These are phyloP conservation scores for Gardenia jasminoides DNA, from an alignment of 257 asterid genomes.

Conservation along the genomic window DNA sequence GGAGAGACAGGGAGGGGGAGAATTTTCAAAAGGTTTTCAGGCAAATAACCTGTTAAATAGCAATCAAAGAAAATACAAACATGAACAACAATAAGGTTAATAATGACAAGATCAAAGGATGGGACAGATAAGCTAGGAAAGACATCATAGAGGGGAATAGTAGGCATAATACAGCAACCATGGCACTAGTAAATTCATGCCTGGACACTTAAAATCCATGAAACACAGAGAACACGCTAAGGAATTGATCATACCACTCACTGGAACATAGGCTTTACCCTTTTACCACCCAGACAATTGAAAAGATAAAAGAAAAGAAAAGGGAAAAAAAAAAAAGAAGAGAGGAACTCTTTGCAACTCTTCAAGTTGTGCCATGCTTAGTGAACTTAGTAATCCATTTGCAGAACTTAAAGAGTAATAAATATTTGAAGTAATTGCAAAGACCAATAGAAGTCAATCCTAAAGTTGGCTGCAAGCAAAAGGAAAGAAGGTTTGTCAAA, in stretches of 20 bases:
- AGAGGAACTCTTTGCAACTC: not conserved
- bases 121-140: not conserved
- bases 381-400: not conserved
- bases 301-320: not conserved
- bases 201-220: not conserved
- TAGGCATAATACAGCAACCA: not conserved
- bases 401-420: not conserved
- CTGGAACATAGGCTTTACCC: not conserved
- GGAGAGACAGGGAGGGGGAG: not conserved
- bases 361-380: conserved; percentile 2
- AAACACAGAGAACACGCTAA: not conserved
- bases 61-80: not conserved
- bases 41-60: not conserved
- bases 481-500: not conserved
- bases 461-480: not conserved
- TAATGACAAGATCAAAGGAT: not conserved
- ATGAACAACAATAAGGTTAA: not conserved
- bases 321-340: not conserved
- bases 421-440: not conserved
- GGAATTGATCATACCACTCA: not conserved
- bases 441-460: not conserved
- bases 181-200: not conserved
- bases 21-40: not conserved
- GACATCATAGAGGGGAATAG: not conserved
- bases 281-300: not conserved